Evolutionary conservation across 495 filamentous ascomycete species (phyloP), one percentile per base, ranked within the genome.

Genomic region (Aspergillus haitiensis): DNA sequence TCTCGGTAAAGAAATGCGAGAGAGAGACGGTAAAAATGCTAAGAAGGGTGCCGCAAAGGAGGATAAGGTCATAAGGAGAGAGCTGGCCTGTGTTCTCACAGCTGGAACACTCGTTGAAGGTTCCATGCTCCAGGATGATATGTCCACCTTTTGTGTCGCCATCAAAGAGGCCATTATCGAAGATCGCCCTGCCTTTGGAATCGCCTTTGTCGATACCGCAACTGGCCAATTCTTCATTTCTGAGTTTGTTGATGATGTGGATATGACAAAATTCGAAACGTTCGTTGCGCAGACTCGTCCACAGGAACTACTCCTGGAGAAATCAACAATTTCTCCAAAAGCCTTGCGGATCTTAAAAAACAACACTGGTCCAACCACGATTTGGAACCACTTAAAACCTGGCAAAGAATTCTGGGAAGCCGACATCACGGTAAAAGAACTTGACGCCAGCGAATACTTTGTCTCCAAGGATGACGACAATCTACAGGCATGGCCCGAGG

Each of bases 181-280:
- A 55, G 87, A 86, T 40, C 81, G 84, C 40, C 93, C 94, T 18
- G 85, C 84, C 1, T 98, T 98, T 70, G 95, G 95, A 13, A 84
- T 98, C 44, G 86, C 90, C 1, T 98, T 98, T 71, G 93, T 97
- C 21, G 95, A 99, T 67, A 92, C 95, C 7, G 93, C 95, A 4
- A 97, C 93, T 1, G 95, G 92, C 13, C 92, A 97, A 66, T 99
- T 99, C 74, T 92, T 90, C 64, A 67, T 99, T 56, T 88, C 92
- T 13, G 87, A 96, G 54, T 97, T 97, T 62, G 79, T 88, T 7
- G 95, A 99, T 68, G 95, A 98, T 73, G 83, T 86, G 7, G 93
- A 97, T 62, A 83, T 97, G 70, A 99, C 95, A 49, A 97, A 93
- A 67, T 98, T 99, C 67, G 95, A 99, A 78, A 99, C 95, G 0